Base-by-base conservation (phyloP, 257 asterid species). In the Craterostigma plantagineum region DNA sequence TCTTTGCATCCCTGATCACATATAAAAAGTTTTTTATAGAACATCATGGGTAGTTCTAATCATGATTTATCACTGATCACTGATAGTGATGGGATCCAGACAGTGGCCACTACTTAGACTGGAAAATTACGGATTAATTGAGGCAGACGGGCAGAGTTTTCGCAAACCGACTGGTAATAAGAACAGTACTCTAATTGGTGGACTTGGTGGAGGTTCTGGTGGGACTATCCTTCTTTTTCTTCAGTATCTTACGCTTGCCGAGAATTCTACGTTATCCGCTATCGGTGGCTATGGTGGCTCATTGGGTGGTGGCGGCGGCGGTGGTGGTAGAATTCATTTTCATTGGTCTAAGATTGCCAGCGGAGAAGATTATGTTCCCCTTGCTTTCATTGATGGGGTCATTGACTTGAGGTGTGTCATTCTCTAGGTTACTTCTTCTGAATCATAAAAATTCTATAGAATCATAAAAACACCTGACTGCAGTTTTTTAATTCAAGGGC, bases 151-250 rank as follows among this genome's bases (percentile, higher is more conserved):
- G 52, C 78, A 68, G 36, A 62, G 75, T 66, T 61, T 46, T 57
- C 45, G 30, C 34, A 65, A 65, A 34, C 58, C 43, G 56, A 38
- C 68, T 35, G 48, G 54, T 53, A 42, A 45, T 42, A 44, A 41
- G 51, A 14, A 14, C 42, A 54, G 45, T 57, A 48, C 61, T 53
- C 41, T 23, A 11, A 43, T 34, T 51, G 7, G 61, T 46, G 78
- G 90, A 43, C 87, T 79, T 42, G 99, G 99, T 35, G 99, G 99
- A 65, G 99, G 99, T 52, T 90, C 99, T 54, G 99, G 99, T 49
- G 99, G 99, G 57, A 77, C 87, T 45, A 73, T 90, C 61, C 67
- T 84, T 71, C 48, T 84, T 53, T 90, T 80, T 64, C 55, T 84
- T 70, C 81, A 58, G 30, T 43, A 51, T 66, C 62, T 90, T 53